Evolutionary conservation across 345 rosid species (phyloP).

Genomic region (Hibiscus mutabilis): DNA sequence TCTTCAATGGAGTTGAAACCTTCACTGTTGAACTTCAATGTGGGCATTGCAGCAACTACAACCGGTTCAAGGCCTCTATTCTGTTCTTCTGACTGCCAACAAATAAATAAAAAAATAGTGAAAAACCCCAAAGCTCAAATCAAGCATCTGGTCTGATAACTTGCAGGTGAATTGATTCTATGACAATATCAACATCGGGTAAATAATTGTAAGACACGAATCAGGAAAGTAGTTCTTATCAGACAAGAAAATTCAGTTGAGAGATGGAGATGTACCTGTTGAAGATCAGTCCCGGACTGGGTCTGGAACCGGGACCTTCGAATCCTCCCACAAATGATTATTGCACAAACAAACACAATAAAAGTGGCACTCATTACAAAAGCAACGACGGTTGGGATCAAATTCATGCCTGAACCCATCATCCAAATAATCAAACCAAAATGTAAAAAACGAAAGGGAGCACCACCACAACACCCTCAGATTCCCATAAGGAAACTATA

Average conservation of each 20-base stretch:
- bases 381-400: conserved; percentile 52
- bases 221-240: too few relatives aligned
- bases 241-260: background rate
- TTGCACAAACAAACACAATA: conserved; percentile 54
- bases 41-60: conserved; percentile 61
- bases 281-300: conserved; percentile 41
- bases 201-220: too few relatives aligned
- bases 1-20: conserved; percentile 43
- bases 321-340: conserved; percentile 49
- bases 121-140: conserved; percentile 1
- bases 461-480: background rate
- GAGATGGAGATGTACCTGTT: conserved; percentile 31
- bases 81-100: conserved; percentile 39
- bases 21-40: conserved; percentile 44
- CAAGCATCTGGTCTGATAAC: too few relatives aligned
- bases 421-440: conserved; percentile 16
- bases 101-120: background rate
- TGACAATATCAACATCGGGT: too few relatives aligned
- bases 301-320: conserved; percentile 32
- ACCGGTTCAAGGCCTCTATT: conserved; percentile 44
- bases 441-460: background rate
- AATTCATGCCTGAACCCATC: conserved; percentile 42
- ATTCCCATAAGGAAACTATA: background rate
- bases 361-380: conserved; percentile 60
- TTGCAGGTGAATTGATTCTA: too few relatives aligned